Evolutionary conservation across 768 basidiomycete species (phyloP).

Genomic region (Phaeotremella skinneri): DNA sequence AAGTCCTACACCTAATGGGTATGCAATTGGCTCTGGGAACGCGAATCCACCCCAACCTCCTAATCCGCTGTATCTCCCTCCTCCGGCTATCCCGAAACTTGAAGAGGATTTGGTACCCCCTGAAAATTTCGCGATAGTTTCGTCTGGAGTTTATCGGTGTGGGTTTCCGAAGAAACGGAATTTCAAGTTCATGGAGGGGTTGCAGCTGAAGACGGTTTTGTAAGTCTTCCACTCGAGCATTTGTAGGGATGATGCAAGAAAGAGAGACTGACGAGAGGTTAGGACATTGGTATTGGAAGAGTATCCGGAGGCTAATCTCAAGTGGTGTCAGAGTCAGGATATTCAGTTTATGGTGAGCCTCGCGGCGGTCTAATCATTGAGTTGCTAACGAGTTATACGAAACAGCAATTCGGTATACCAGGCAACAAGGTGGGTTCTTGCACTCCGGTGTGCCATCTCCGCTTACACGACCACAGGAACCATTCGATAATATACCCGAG

Average conservation of each 20-base stretch:
- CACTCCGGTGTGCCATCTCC: background rate
- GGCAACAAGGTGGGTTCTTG: conserved; percentile 50
- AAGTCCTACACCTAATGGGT: background rate
- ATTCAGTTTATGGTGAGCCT: conserved; percentile 50
- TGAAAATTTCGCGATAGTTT: conserved; percentile 52
- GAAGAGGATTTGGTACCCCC: conserved; percentile 49
- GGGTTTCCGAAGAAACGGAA: conserved; percentile 51
- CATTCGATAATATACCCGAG: conserved; percentile 51
- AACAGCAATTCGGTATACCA: conserved; percentile 53
- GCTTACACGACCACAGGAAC: conserved; percentile 20
- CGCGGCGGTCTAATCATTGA: background rate
- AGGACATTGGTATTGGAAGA: conserved; percentile 52
- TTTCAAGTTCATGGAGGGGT: conserved; percentile 51
- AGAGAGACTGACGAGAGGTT: background rate
- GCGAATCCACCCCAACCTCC: conserved; percentile 7
- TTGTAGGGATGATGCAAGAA: background rate
- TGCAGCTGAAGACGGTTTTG: conserved; percentile 53
- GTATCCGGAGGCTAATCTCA: conserved; percentile 52
- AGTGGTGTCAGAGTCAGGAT: conserved; percentile 50
- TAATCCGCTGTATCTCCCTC: conserved; percentile 38
- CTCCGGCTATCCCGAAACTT: conserved; percentile 32
- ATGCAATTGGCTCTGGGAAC: no score
- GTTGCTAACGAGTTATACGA: conserved; percentile 8
- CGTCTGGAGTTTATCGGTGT: conserved; percentile 47
- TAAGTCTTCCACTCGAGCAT: no score